phyloP scores from a whole-genome alignment of 768 basidiomycete species.

The Pholiota conissans region DNA sequence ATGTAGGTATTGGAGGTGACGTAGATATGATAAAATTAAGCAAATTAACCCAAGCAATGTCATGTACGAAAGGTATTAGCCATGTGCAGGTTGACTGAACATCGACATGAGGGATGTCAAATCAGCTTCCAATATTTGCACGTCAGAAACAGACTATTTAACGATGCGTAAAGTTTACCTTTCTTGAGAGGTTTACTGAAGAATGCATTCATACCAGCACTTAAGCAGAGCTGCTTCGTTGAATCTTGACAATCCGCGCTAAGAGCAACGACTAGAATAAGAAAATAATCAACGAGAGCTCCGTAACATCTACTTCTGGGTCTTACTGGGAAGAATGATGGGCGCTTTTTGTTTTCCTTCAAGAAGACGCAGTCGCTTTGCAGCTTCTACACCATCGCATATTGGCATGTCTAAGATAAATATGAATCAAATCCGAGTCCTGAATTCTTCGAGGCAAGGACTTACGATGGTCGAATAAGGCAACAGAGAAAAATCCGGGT shows the following conservation, averaged over 20 bases:
- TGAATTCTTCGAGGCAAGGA: too few relatives aligned
- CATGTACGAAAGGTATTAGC: not conserved
- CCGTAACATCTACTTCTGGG: not conserved
- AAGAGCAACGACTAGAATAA: conserved; percentile 58
- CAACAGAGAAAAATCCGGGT: conserved; percentile 68
- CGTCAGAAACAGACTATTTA: not conserved
- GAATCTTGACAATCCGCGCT: conserved; percentile 80
- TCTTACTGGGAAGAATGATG: conserved; percentile 55
- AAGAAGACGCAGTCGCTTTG: conserved; percentile 58
- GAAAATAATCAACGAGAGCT: not conserved
- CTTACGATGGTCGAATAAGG: conserved; percentile 76
- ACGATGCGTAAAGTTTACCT: conserved; percentile 30
- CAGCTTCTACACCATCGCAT: conserved; percentile 75
- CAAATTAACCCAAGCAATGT: not conserved
- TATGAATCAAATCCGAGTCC: too few relatives aligned
- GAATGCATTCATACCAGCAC: conserved; percentile 77
- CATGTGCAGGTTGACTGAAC: conserved; percentile 39
- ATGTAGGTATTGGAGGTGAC: not conserved
- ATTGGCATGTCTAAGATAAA: conserved; percentile 74
- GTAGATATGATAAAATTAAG: not conserved
- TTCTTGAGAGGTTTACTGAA: conserved; percentile 73
- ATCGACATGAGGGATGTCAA: conserved; percentile 52
- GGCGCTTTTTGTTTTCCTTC: conserved; percentile 57
- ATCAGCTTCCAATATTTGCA: conserved; percentile 39
- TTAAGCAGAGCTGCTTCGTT: conserved; percentile 73